These are phyloP conservation scores for Metschnikowia henanensis DNA, from an alignment of 805 yeast genomes.

Conservation along the genomic window DNA sequence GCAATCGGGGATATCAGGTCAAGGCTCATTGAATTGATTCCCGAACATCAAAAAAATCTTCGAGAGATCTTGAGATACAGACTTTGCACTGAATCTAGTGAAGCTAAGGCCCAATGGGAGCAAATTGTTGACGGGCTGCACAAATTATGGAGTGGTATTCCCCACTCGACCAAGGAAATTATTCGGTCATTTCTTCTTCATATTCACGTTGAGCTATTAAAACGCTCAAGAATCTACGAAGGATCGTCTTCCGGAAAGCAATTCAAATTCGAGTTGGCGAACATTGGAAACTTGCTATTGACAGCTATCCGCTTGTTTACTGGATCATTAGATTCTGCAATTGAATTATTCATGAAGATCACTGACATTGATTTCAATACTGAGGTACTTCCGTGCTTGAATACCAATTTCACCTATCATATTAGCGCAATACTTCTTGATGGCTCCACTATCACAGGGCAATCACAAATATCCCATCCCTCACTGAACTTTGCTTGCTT, in stretches of 20 bases:
- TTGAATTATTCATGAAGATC: constrained; percentile 70
- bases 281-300: constrained; percentile 80
- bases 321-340: constrained; percentile 82
- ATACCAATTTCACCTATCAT: constrained; percentile 83
- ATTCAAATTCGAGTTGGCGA: constrained; percentile 75
- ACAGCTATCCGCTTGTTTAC: constrained; percentile 81
- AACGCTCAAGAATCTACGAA: constrained; percentile 50
- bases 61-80: constrained; percentile 45
- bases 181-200: constrained; percentile 75
- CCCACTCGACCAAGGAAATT: constrained; percentile 65
- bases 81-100: constrained; percentile 44
- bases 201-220: constrained; percentile 73
- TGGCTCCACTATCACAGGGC: constrained; percentile 82
- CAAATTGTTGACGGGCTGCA: constrained; percentile 79
- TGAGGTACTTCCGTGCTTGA: constrained; percentile 75
- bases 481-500: constrained; percentile 24
- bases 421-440: constrained; percentile 72
- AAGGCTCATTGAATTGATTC: constrained; percentile 71
- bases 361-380: constrained; percentile 53
- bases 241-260: constrained; percentile 39
- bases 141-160: constrained; percentile 60
- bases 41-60: constrained; percentile 43
- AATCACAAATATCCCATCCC: constrained; percentile 93
- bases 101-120: constrained; percentile 75
- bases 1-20: constrained; percentile 94